A percentile compares a stretch with the other conserved stretches of the same genome.
phyloP scores from a whole-genome alignment of 768 basidiomycete species.

The Dendrothele bispora region DNA sequence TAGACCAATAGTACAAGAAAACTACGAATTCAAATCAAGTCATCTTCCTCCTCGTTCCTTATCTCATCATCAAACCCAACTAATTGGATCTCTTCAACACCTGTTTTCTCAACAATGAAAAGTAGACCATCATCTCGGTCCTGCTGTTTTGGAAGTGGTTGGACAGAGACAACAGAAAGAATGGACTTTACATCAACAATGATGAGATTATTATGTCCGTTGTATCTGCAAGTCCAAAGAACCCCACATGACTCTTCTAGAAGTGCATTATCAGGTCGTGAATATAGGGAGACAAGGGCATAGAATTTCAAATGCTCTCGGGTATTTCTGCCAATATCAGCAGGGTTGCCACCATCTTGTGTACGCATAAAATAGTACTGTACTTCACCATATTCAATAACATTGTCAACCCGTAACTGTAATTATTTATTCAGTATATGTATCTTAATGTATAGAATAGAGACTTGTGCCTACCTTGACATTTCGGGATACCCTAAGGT shows the following conservation, averaged over 20 bases:
- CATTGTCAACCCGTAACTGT: not conserved
- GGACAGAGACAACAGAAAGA: slow-evolving; percentile 24
- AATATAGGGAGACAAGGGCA: slow-evolving; percentile 22
- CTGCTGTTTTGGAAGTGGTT: slow-evolving; percentile 15
- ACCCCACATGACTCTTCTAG: slow-evolving; percentile 18
- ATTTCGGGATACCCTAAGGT: not conserved
- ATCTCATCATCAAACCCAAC: no score
- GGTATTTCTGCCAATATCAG: no score
- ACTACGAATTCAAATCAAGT: no score
- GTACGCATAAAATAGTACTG: slow-evolving; percentile 13
- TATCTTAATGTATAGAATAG: no score
- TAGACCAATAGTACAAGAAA: no score
- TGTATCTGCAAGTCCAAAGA: slow-evolving; percentile 13
- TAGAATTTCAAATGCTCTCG: no score
- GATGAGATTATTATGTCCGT: slow-evolving; percentile 3
- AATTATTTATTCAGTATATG: no score
- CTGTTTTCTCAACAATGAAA: slow-evolving; percentile 28
- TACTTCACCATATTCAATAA: slow-evolving; percentile 15
- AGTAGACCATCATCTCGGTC: slow-evolving; percentile 10
- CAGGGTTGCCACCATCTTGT: not conserved
- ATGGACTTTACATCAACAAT: slow-evolving; percentile 14
- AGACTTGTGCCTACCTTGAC: not conserved
- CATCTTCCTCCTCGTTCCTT: no score
- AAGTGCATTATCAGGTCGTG: slow-evolving; percentile 10
- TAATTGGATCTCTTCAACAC: slow-evolving; percentile 23